A percentile compares a stretch with the other conserved stretches of the same genome.
phyloP scores from a whole-genome alignment of 73 alveolate species.

The Tetrahymena borealis region DNA sequence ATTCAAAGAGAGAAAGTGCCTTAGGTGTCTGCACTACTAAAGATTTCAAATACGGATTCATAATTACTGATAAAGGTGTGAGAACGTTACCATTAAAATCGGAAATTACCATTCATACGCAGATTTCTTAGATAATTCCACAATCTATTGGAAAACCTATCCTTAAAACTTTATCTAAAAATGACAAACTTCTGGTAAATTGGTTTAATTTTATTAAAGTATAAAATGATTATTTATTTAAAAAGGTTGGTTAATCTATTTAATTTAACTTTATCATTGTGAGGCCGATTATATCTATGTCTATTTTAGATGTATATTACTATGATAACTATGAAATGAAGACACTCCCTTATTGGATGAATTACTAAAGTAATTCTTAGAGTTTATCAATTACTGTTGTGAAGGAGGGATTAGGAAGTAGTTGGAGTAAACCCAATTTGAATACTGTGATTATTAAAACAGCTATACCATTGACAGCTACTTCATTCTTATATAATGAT shows the following conservation, averaged over 20 bases:
- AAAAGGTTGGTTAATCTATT: neutral
- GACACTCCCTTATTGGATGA: neutral
- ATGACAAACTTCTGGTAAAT: neutral
- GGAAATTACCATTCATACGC: neutral
- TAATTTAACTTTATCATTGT: neutral
- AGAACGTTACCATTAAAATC: neutral
- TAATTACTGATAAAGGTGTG: neutral
- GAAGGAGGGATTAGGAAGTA: neutral
- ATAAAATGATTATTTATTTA: neutral
- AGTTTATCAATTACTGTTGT: neutral
- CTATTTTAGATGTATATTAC: neutral
- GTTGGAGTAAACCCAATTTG: neutral
- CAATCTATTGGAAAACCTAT: neutral
- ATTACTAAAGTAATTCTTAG: neutral
- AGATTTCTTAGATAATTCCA: neutral
- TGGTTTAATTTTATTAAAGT: neutral
- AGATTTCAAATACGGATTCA: neutral
- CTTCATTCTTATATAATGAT: neutral
- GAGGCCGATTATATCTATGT: neutral
- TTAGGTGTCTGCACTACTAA: neutral
- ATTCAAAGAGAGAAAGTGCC: neutral
- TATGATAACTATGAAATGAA: neutral
- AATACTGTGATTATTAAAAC: neutral
- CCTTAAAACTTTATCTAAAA: neutral
- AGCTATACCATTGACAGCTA: neutral